Conservation (phyloP, 257 asterid species). For the Phtheirospermum japonicum region DNA sequence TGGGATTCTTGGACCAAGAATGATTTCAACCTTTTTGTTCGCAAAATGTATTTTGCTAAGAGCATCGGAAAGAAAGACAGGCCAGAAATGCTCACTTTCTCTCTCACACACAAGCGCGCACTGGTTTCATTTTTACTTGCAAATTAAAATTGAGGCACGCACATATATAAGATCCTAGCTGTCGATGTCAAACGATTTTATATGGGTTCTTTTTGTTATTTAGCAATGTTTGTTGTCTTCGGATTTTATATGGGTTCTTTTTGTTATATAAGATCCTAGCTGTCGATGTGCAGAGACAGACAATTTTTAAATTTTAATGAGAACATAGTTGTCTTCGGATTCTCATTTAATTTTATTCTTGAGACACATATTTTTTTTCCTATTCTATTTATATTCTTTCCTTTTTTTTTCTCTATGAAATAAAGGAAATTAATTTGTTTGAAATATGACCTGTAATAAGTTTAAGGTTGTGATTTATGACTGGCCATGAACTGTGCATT, state of each 20-base stretch:
- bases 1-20: background rate
- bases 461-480: slow-evolving; percentile 3
- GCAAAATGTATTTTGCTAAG: background rate
- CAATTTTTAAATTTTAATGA: background rate
- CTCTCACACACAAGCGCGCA: slow-evolving; percentile 11
- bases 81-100: background rate
- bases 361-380: background rate
- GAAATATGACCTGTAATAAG: slow-evolving; percentile 4
- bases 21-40: background rate
- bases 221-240: too few species aligned
- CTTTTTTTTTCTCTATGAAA: background rate
- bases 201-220: background rate
- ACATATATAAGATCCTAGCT: background rate
- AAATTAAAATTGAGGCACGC: too few species aligned
- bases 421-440: background rate
- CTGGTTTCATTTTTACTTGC: too few species aligned
- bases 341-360: background rate
- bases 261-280: background rate
- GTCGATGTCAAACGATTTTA: background rate
- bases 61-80: background rate
- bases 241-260: background rate
- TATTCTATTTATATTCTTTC: background rate
- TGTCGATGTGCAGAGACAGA: background rate
- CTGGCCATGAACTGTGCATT: slow-evolving; percentile 7
- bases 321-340: background rate